Base-by-base conservation (phyloP, 306 rosid genomes). In the Carpinus fangiana region DNA sequence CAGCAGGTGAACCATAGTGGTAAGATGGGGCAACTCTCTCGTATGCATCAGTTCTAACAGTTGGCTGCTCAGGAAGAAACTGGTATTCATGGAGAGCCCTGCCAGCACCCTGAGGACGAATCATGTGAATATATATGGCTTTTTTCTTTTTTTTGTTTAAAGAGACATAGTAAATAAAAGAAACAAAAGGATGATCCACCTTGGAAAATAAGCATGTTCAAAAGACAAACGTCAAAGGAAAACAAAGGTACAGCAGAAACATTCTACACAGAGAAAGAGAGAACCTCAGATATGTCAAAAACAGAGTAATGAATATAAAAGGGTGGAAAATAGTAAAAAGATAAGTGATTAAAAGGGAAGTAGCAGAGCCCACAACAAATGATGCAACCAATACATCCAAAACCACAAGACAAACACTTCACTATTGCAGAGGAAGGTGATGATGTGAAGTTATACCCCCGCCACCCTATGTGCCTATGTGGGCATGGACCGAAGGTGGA, bases 51-150 rank as follows among this genome's bases (percentile, higher is more conserved):
- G 71, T 73, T 82, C 83, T 88, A 75, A 84, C 90, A 81, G 90
- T 86, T 74, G 95, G 95, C 77, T 86, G 89, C 86, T 88, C 93
- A 7, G 94, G 95, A 83, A 92, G 89, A 84, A 92, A 92, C 78
- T 92, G 88, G 77, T 92, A 92, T 78, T 92, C 93, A 31, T 84
- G 93, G 75, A 88, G 83, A 84, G 93, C 82, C 88, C 89, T 86
- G 60, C 89, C 79, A 82, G 79, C 76, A 48, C 85, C 91, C 95
- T 88, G 75, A 70, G 76, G 62, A 84, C 71, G 43, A 65, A 82
- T 45, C 46, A 52, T 11, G 31, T 78, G 54, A 84, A 78, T 47
- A 38, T 20, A 75, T 48, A 72, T 67, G 61, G 43, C 52, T 59
- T 31, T 14, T 5, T 28, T 14, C 28, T 12, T 34, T 62, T 26